phyloP scores from a whole-genome alignment of 306 rosid genomes.

The Quercus variabilis region DNA sequence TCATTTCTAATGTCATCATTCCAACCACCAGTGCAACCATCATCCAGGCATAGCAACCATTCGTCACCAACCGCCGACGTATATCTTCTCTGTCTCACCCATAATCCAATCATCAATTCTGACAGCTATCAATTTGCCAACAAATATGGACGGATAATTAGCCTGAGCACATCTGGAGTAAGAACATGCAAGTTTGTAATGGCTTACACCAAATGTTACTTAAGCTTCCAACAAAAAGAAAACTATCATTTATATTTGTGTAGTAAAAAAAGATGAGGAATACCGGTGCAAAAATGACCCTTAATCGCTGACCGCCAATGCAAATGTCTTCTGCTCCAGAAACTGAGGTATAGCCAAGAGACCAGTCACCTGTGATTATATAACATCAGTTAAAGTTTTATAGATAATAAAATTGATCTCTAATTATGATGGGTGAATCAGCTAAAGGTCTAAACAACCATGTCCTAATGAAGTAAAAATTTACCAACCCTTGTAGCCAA shows the following conservation, averaged over 20 bases:
- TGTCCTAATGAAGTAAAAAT: not conserved
- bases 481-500: not conserved
- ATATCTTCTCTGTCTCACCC: too few species aligned
- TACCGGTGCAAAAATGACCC: constrained; percentile 73
- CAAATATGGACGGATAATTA: not conserved
- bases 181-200: not conserved
- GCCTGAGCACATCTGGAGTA: not conserved
- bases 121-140: not conserved
- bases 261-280: not conserved
- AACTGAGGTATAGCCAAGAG: constrained; percentile 62
- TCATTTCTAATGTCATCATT: too few species aligned
- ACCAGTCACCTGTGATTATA: constrained; percentile 66
- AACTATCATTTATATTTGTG: not conserved
- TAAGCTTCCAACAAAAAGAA: not conserved
- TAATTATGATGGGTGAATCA: not conserved
- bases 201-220: not conserved
- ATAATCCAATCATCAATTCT: too few species aligned
- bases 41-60: too few species aligned
- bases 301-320: constrained; percentile 66
- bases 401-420: not conserved
- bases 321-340: constrained; percentile 60
- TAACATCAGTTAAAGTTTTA: constrained; percentile 3
- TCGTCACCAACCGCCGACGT: too few species aligned
- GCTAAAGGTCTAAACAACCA: not conserved
- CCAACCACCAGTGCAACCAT: too few species aligned